Conservation (phyloP, 2,329 filamentous ascomycete species). For the Pseudonectria foliicola region DNA sequence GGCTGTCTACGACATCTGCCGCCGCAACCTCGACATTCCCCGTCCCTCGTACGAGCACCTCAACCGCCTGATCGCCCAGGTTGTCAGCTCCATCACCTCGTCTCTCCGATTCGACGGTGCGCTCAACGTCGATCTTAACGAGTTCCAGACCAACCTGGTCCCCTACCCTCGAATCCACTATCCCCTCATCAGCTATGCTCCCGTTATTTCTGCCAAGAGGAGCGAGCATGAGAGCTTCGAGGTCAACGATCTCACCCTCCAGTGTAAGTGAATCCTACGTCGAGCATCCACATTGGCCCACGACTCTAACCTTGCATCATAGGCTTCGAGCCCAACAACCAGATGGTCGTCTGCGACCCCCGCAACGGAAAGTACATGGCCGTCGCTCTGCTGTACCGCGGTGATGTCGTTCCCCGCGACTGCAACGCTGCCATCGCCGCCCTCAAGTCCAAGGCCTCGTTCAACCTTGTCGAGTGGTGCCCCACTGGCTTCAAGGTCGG, state of each 20-base stretch:
- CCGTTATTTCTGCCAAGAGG: slow-evolving; percentile 65
- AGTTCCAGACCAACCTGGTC: slow-evolving; percentile 72
- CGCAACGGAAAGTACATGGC: slow-evolving; percentile 74
- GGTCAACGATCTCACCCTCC: slow-evolving; percentile 68
- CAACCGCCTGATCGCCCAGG: slow-evolving; percentile 66
- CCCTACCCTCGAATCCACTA: slow-evolving; percentile 70
- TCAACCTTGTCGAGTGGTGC: slow-evolving; percentile 71
- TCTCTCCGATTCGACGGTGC: slow-evolving; percentile 66
- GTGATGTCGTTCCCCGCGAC: slow-evolving; percentile 64
- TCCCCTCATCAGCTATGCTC: slow-evolving; percentile 65
- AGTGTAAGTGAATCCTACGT: slow-evolving; percentile 45
- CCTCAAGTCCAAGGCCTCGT: slow-evolving; percentile 64
- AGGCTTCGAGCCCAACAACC: slow-evolving; percentile 74
- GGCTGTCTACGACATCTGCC: slow-evolving; percentile 69
- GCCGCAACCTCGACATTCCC: slow-evolving; percentile 62
- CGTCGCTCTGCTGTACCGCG: slow-evolving; percentile 64
- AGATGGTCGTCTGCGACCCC: slow-evolving; percentile 70
- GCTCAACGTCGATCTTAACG: slow-evolving; percentile 68
- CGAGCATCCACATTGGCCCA: background rate
- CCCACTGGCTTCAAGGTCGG: slow-evolving; percentile 70
- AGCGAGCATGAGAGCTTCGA: slow-evolving; percentile 84
- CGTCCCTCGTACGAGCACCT: slow-evolving; percentile 65
- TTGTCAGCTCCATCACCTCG: slow-evolving; percentile 68
- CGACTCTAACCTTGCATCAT: slow-evolving; percentile 17
- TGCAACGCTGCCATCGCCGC: slow-evolving; percentile 59